Evolutionary conservation across 2,329 filamentous ascomycete genomes (phyloP).

Genomic region (Ambrosiella beaveri): DNA sequence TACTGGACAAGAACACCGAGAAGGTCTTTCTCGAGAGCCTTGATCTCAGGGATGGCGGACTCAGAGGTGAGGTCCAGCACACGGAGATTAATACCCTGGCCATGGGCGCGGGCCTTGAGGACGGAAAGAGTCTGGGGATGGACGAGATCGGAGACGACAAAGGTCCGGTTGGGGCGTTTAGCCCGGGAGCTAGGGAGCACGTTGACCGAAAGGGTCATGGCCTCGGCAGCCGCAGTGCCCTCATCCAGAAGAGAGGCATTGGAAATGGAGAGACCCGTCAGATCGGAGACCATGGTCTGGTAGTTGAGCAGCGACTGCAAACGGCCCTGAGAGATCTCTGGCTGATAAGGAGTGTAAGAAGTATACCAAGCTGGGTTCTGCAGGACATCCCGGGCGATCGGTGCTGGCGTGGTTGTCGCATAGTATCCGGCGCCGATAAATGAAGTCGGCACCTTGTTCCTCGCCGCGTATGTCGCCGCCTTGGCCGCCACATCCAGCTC

Average conservation of each 20-base stretch:
- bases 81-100: slow-evolving; percentile 73
- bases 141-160: slow-evolving; percentile 63
- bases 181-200: slow-evolving; percentile 36
- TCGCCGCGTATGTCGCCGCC: slow-evolving; percentile 20
- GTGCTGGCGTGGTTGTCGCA: slow-evolving; percentile 66
- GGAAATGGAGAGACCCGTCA: slow-evolving; percentile 72
- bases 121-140: slow-evolving; percentile 79
- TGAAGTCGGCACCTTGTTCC: slow-evolving; percentile 33
- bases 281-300: slow-evolving; percentile 78
- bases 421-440: slow-evolving; percentile 85
- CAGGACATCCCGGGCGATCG: slow-evolving; percentile 82
- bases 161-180: slow-evolving; percentile 61
- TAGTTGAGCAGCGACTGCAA: slow-evolving; percentile 88
- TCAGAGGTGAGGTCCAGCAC: slow-evolving; percentile 53
- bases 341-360: slow-evolving; percentile 92
- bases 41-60: slow-evolving; percentile 42
- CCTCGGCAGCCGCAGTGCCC: slow-evolving; percentile 81
- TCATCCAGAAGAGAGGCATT: slow-evolving; percentile 88
- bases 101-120: slow-evolving; percentile 67
- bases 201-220: slow-evolving; percentile 84
- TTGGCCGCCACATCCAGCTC: slow-evolving; percentile 42
- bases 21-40: slow-evolving; percentile 61
- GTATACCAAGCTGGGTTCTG: slow-evolving; percentile 96
- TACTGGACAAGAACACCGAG: slow-evolving; percentile 91
- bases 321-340: slow-evolving; percentile 90